Percentiles rank a stretch among this genome's conserved stretches.
Evolutionary conservation across 805 yeast genomes (phyloP).

Genomic region (Metschnikowia gelsemii): DNA sequence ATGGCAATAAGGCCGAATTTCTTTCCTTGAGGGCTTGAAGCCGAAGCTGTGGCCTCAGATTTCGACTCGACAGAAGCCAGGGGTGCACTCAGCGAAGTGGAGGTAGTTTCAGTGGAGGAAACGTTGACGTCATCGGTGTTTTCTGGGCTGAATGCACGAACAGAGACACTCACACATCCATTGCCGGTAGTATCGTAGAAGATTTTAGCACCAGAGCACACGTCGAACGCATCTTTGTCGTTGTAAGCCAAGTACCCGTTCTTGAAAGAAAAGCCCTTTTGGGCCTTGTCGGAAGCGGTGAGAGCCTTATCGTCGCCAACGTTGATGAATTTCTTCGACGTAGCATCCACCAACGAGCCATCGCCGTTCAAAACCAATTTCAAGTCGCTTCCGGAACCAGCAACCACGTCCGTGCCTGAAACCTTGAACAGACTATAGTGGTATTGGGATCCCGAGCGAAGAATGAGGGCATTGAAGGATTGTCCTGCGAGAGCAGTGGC

Average conservation of each 20-base stretch:
- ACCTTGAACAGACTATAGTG: slow-evolving; percentile 21
- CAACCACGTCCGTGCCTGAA: slow-evolving; percentile 12
- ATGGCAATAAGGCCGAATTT: slow-evolving; percentile 24
- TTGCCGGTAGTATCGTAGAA: slow-evolving; percentile 1
- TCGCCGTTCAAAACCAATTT: slow-evolving; percentile 26
- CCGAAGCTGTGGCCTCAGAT: too few species aligned
- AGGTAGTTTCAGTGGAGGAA: slow-evolving; percentile 1
- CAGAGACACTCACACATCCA: slow-evolving; percentile 11
- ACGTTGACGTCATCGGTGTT: slow-evolving; percentile 5
- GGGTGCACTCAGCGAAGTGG: slow-evolving; percentile 5
- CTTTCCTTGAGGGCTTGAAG: slow-evolving; percentile 6
- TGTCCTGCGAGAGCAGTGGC: slow-evolving; percentile 28
- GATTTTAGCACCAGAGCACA: slow-evolving; percentile 4
- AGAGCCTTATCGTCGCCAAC: slow-evolving; percentile 13
- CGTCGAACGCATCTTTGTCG: slow-evolving; percentile 6
- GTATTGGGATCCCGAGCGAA: slow-evolving; percentile 28
- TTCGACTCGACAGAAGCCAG: slow-evolving; percentile 5
- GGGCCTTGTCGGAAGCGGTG: slow-evolving; percentile 10
- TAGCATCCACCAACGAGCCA: slow-evolving; percentile 23
- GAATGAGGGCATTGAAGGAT: slow-evolving; percentile 22
- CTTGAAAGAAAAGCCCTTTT: slow-evolving; percentile 16
- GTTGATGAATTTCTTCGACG: slow-evolving; percentile 20
- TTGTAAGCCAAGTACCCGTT: slow-evolving; percentile 12
- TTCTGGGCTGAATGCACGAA: slow-evolving; percentile 5
- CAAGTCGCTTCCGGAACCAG: slow-evolving; percentile 15